A percentile compares a stretch with the other conserved stretches of the same genome.
Evolutionary conservation across 1,284 basidiomycete species (phyloP).

Genomic region (Athelia psychrophila): DNA sequence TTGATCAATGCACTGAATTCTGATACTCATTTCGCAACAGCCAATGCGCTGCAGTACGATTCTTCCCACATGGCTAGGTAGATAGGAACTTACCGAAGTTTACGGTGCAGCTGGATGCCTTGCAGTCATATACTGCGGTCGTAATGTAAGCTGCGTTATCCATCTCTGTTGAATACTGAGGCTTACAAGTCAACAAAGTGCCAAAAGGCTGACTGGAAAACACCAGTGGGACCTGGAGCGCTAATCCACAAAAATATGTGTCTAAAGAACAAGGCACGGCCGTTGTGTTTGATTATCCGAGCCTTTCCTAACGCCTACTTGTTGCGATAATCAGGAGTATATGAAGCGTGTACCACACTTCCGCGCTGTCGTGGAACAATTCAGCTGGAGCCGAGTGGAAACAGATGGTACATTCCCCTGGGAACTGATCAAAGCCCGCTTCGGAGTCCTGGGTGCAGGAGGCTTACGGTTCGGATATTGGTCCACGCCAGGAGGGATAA

Average conservation of each 20-base stretch:
- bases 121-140: constrained; percentile 15
- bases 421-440: constrained; percentile 31
- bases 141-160: constrained; percentile 5
- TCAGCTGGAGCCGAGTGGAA: constrained; percentile 20
- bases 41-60: background rate
- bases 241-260: constrained; percentile 33
- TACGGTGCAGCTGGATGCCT: constrained; percentile 8
- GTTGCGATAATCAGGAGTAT: constrained; percentile 24
- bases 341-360: constrained; percentile 29
- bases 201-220: constrained; percentile 15
- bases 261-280: constrained; percentile 29
- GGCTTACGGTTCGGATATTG: constrained; percentile 32
- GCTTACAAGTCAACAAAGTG: constrained; percentile 7
- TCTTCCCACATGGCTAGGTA: no score
- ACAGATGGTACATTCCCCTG: constrained; percentile 34
- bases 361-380: constrained; percentile 20
- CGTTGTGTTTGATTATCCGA: background rate
- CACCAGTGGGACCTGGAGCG: constrained; percentile 6
- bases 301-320: background rate
- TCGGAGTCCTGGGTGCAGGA: constrained; percentile 31
- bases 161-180: background rate
- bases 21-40: background rate
- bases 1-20: background rate
- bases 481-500: constrained; percentile 30
- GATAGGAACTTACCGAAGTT: no score